phyloP scores from a whole-genome alignment of 768 basidiomycete genomes.

The Strobilomyces echinocephalus region DNA sequence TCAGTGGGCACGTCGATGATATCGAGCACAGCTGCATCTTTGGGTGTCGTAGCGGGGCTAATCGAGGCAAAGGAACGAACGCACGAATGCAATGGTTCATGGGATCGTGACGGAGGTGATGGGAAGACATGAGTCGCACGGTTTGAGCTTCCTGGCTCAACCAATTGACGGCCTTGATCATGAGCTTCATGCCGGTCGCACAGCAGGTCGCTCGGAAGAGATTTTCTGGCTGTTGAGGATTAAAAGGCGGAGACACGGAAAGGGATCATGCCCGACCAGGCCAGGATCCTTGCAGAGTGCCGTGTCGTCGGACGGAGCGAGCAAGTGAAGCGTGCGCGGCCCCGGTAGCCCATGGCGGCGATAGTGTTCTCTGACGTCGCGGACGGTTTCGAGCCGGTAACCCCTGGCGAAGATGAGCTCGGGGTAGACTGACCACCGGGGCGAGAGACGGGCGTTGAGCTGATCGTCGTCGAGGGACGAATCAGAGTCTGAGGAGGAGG shows the following conservation, averaged over 20 bases:
- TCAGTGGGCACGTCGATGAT: constrained; percentile 52
- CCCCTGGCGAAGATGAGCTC: constrained; percentile 45
- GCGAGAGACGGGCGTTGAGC: constrained; percentile 53
- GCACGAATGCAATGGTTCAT: constrained; percentile 77
- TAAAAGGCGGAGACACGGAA: constrained; percentile 2
- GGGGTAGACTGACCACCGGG: constrained; percentile 59
- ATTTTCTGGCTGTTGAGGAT: constrained; percentile 53
- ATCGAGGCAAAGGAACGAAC: constrained; percentile 24
- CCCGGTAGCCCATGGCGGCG: constrained; percentile 27
- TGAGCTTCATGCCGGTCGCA: constrained; percentile 47
- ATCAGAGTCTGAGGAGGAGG: constrained; percentile 43
- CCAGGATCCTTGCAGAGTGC: constrained; percentile 69
- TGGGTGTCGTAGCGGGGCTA: constrained; percentile 7
- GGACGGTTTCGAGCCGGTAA: constrained; percentile 62
- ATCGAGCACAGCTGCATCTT: constrained; percentile 56
- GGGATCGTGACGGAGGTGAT: constrained; percentile 49
- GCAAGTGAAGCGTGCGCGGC: constrained; percentile 16
- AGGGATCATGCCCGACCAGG: constrained; percentile 41
- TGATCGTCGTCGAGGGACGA: constrained; percentile 51
- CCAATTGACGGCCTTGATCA: constrained; percentile 66
- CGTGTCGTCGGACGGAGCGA: constrained; percentile 43
- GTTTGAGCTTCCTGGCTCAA: constrained; percentile 59
- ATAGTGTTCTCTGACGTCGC: constrained; percentile 62
- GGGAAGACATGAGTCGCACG: constrained; percentile 51
- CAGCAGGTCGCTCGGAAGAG: constrained; percentile 63